These are phyloP conservation scores for Backusella sp. DNA, from an alignment of 192 early-diverging fungal species.

Conservation along the genomic window DNA sequence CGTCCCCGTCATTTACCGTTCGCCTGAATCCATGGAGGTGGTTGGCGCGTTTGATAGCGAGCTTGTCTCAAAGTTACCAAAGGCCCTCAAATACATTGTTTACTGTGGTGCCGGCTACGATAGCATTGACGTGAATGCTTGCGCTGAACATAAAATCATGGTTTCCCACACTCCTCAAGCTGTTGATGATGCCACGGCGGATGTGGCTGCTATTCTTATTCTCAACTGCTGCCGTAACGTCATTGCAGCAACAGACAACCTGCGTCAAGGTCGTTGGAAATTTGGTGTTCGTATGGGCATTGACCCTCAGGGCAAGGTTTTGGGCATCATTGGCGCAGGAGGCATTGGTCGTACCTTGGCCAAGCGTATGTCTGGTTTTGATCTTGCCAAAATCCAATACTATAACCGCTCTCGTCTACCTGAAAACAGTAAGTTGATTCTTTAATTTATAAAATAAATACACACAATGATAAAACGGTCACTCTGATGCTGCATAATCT, in stretches of 20 bases:
- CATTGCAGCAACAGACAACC: conserved; percentile 26
- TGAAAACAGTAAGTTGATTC: conserved; percentile 31
- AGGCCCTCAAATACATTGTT: conserved; percentile 25
- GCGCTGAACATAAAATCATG: conserved; percentile 28
- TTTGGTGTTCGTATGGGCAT: conserved; percentile 34
- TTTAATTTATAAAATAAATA: background rate
- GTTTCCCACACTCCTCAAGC: conserved; percentile 46
- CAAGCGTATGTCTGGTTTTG: conserved; percentile 46
- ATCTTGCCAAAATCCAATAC: conserved; percentile 46
- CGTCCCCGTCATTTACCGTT: conserved; percentile 18
- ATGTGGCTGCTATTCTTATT: conserved; percentile 46
- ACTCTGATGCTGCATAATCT: background rate
- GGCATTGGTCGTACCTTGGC: conserved; percentile 53
- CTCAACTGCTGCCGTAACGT: conserved; percentile 48
- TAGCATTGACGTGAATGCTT: conserved; percentile 35
- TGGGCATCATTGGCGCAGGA: conserved; percentile 52
- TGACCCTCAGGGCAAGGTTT: conserved; percentile 36
- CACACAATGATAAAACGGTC: no score
- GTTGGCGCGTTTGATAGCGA: conserved; percentile 38
- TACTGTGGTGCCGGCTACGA: conserved; percentile 43
- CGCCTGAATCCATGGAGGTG: conserved; percentile 15
- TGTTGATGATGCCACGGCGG: conserved; percentile 43
- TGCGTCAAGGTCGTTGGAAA: conserved; percentile 41
- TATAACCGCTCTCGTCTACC: conserved; percentile 46
- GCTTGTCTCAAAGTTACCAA: conserved; percentile 33